Conservation (phyloP, 345 rosid genomes). For the Fremontodendron californicum region DNA sequence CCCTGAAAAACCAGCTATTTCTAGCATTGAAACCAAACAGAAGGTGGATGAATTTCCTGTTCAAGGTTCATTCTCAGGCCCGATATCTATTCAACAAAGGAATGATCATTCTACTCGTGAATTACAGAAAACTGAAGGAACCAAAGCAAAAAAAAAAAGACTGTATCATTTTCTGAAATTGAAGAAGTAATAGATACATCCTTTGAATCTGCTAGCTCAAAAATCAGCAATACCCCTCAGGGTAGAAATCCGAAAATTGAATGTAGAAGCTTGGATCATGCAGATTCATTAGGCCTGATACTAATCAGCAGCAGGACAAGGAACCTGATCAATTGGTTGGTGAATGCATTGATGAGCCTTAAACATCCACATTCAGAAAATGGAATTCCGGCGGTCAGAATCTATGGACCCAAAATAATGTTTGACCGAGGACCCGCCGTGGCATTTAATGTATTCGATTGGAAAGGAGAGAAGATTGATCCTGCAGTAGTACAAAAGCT, state of each 20-base stretch:
- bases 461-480: conserved; percentile 74
- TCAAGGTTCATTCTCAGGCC: conserved; percentile 11
- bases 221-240: background rate
- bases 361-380: conserved; percentile 53
- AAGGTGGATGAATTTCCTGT: background rate
- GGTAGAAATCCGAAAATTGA: conserved; percentile 24
- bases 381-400: conserved; percentile 39
- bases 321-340: conserved; percentile 63
- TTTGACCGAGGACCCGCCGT: conserved; percentile 50
- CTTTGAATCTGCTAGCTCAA: conserved; percentile 2
- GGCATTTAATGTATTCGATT: conserved; percentile 79
- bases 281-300: conserved; percentile 63
- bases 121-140: conserved; percentile 21
- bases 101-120: background rate
- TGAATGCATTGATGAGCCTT: conserved; percentile 62
- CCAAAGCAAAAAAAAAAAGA: background rate
- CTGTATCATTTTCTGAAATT: conserved; percentile 30
- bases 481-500: conserved; percentile 71
- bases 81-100: background rate
- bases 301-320: conserved; percentile 51
- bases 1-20: conserved; percentile 10
- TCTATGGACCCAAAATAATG: conserved; percentile 64
- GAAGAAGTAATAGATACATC: conserved; percentile 23
- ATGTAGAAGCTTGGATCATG: conserved; percentile 66
- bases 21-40: background rate